These are phyloP conservation scores for Aspergillus sp. DNA, from an alignment of 2,329 filamentous ascomycete species.

Conservation along the genomic window DNA sequence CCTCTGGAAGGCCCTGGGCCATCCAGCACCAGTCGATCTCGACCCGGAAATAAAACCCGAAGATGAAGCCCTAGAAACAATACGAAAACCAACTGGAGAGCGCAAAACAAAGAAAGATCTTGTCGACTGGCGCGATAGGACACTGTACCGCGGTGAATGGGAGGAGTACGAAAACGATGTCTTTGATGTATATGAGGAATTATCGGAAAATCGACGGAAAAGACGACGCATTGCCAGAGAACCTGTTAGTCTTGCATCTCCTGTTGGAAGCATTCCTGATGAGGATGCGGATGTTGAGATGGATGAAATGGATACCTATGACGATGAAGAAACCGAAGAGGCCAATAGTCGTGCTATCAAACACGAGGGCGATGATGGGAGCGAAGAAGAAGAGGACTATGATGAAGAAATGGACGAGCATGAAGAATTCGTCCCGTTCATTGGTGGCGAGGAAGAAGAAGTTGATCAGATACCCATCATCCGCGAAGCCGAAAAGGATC, in stretches of 20 bases:
- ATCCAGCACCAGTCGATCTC: slow-evolving; percentile 12
- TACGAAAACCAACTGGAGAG: slow-evolving; percentile 17
- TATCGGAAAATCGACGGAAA: slow-evolving; percentile 26
- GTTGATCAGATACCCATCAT: not conserved
- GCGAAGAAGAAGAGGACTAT: not conserved
- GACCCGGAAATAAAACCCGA: slow-evolving; percentile 16
- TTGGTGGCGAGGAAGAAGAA: not conserved
- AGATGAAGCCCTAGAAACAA: slow-evolving; percentile 7
- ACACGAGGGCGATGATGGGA: not conserved
- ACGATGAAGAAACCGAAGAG: not conserved
- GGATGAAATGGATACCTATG: slow-evolving; percentile 1
- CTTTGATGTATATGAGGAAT: slow-evolving; percentile 21
- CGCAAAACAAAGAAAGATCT: slow-evolving; percentile 31
- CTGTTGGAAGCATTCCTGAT: not conserved
- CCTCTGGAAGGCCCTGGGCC: slow-evolving; percentile 39
- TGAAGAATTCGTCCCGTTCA: not conserved
- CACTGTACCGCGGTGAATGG: slow-evolving; percentile 46
- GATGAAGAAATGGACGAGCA: not conserved
- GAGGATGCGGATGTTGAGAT: not conserved
- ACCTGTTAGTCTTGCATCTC: not conserved
- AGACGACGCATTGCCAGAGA: slow-evolving; percentile 12
- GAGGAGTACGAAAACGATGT: slow-evolving; percentile 35
- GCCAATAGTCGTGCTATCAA: not conserved
- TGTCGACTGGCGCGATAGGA: slow-evolving; percentile 43
- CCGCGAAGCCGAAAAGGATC: not conserved